A percentile compares a stretch with the other conserved stretches of the same genome.
These are phyloP conservation scores for Monilinia fructicola DNA, from an alignment of 2,329 filamentous ascomycete genomes.

Conservation along the genomic window DNA sequence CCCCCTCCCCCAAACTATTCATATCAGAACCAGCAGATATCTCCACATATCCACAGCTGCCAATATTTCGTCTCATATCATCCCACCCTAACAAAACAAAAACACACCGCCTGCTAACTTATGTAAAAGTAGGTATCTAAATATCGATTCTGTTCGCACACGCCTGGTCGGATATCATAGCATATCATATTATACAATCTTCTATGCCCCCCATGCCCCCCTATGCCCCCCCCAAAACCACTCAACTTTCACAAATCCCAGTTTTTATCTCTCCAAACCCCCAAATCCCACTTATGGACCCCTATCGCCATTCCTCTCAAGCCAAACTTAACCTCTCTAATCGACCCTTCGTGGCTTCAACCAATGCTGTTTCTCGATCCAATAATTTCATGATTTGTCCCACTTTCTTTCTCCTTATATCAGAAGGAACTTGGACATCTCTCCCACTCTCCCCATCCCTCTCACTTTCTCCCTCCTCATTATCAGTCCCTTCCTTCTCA, in stretches of 20 bases:
- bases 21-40: background rate
- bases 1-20: background rate
- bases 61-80: background rate
- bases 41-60: background rate
- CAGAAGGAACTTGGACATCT: slow-evolving; percentile 51
- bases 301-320: background rate
- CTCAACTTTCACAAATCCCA: background rate
- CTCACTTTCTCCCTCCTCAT: slow-evolving; percentile 9
- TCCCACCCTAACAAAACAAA: background rate
- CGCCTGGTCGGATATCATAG: background rate
- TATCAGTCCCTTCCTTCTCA: slow-evolving; percentile 6
- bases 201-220: no score
- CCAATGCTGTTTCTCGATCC: slow-evolving; percentile 65
- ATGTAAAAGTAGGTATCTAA: background rate
- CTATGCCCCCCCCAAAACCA: background rate
- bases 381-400: slow-evolving; percentile 62
- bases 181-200: slow-evolving; percentile 11
- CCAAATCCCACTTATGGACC: background rate
- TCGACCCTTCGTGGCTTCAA: slow-evolving; percentile 64
- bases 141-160: slow-evolving; percentile 1
- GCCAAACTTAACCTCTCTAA: slow-evolving; percentile 54
- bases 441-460: slow-evolving; percentile 30
- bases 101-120: background rate
- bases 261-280: no score
- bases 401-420: slow-evolving; percentile 63